Evolutionary conservation across 1,284 basidiomycete species (phyloP), one percentile per base, ranked within the genome.

Genomic region (Ceratobasidium sp.): DNA sequence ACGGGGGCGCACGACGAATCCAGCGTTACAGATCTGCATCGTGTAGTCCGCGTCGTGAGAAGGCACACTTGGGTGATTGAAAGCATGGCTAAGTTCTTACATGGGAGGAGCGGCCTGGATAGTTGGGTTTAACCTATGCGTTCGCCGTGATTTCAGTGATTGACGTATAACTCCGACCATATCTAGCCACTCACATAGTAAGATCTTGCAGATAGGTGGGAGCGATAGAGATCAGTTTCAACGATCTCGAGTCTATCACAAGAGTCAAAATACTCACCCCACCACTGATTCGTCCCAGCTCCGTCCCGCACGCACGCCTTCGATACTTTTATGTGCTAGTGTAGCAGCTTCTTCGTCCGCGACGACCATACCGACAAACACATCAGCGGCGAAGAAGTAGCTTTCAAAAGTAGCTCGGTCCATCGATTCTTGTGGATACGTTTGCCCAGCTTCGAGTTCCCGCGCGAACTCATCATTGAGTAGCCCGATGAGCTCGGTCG

Each of bases 51-150:
- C 27, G 68, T 9, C 29, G 37, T 34, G 5, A 41, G 37, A 43
- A 39, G 59, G 27, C 27, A 72, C 53, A 41, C 34, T 48, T 19
- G 62, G 1, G 24, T 41, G 14, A 62, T 27, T 41, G 53, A 37
- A 53, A 59, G n/a, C 14, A 37, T 22, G 66, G 39, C 31, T 27
- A 16, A 29, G 22, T 27, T 86, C 92, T 84, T 79, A 95, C 93
- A 85, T 96, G 95, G 48, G 93, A 95, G 2, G 93, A 94, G 75
- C 95, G 87, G n/a, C 95, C 95, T 1, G 93, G 94, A 83, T 96
- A 96, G 81, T 96, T 96, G 46, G 94, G 93, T 83, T 96, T 96
- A 76, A 95, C 87, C 87, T 90, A 61, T 14, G 31, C 29, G 59
- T 41, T 41, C 24, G 19, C 16, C 37, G 13, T 77, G 75, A 74